These are phyloP conservation scores for Chrysoporthe austroafricana DNA, from an alignment of 2,329 filamentous ascomycete species.

Conservation along the genomic window DNA sequence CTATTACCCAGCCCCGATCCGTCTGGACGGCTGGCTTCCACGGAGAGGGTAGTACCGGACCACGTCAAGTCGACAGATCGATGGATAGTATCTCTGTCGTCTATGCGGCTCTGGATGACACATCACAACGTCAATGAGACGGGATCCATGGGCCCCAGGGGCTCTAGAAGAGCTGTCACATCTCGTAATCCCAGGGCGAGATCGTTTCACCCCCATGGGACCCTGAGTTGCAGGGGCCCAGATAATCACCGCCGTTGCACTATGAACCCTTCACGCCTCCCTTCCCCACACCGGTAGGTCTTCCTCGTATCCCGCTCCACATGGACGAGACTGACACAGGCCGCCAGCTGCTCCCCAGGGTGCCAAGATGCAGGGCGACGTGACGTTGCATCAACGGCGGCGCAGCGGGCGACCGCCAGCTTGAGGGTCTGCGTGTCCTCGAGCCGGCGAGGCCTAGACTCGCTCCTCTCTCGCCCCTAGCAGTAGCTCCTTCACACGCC, in stretches of 20 bases:
- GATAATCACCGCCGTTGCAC: neutral
- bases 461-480: neutral
- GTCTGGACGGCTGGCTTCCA: neutral
- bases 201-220: neutral
- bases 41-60: neutral
- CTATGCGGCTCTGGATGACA: neutral
- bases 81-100: neutral
- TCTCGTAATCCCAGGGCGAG: neutral
- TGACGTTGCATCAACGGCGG: conserved; percentile 21
- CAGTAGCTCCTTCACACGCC: neutral
- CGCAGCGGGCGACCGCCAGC: conserved; percentile 4
- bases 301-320: neutral
- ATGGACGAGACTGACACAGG: neutral
- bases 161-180: neutral
- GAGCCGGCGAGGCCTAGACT: neutral
- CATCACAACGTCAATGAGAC: neutral
- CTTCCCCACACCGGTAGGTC: neutral
- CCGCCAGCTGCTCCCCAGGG: neutral
- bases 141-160: neutral
- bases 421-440: neutral
- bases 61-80: neutral
- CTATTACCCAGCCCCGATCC: neutral
- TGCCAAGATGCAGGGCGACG: neutral
- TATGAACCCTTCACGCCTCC: neutral
- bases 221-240: neutral